Base-by-base conservation (phyloP, 2,329 filamentous ascomycete genomes). In the Alternaria consortialis region DNA sequence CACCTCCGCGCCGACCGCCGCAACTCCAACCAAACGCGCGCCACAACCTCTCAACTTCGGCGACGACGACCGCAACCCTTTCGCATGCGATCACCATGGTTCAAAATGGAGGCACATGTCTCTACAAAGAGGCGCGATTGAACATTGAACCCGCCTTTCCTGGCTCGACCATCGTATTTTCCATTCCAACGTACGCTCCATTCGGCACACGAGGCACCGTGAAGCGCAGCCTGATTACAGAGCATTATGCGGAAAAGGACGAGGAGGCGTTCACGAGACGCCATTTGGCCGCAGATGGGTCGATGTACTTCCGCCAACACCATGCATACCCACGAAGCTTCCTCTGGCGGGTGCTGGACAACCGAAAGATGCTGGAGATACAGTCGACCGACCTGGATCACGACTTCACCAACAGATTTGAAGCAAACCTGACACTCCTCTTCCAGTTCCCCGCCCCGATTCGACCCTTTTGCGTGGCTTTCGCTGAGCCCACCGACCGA, bases 111-210 rank as follows among this genome's bases (percentile, higher is more conserved):
- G 84, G 86, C 68, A 85, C 86, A 66, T 90, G 87, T 80, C 84
- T 92, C 80, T 95, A 91, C 84, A 94, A 93, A 83, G 93, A 96
- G 85, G 93, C 91, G 78, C 89, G 91, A 78, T 84, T 97, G 80
- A 92, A 92, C 79, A 86, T 95, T 72, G 91, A 95, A 80, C 88
- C 89, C 66, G 85, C 88, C 63, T 90, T 87, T 70, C 84, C 86
- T 67, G 87, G 87, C 71, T 91, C 90, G 61, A 86, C 90, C 72
- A 86, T 93, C 76, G 87, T 89, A 72, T 88, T 94, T 74, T 74
- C 74, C 9, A 74, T 80, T 31, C 78, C 78, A 47, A 67, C 74
- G 39, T 70, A 65, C 64, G 71, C 68, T 50, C 68, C 76, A 11
- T 79, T 80, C 53, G 68, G 72, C 47, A 64, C 69, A 47, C 74